Conservation (phyloP, 1,139 yeast species). For the Yamadazyma mexicana region DNA sequence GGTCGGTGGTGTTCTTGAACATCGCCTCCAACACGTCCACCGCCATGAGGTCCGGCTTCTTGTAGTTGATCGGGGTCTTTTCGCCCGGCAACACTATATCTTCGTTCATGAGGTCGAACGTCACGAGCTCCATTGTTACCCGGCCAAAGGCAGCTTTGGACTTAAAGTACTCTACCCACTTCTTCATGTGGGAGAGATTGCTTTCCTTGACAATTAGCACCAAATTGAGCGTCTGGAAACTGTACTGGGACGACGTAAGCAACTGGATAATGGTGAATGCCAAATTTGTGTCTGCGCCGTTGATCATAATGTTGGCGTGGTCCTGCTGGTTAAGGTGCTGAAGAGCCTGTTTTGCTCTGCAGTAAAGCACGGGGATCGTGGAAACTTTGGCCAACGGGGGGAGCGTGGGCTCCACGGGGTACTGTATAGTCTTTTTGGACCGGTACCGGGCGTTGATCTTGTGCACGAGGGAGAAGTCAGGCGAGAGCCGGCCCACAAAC, state of each 20-base stretch:
- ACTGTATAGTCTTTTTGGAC: constrained; percentile 6
- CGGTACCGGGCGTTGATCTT: constrained; percentile 1
- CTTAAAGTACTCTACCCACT: constrained; percentile 23
- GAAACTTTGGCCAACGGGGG: constrained; percentile 38
- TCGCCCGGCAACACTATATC: constrained; percentile 42
- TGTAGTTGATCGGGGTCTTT: constrained; percentile 32
- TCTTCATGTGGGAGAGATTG: constrained; percentile 21
- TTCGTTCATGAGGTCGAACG: constrained; percentile 37
- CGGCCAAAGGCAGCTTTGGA: constrained; percentile 21
- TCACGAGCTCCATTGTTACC: constrained; percentile 26
- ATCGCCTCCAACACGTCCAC: constrained; percentile 39
- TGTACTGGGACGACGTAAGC: constrained; percentile 26
- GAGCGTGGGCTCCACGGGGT: constrained; percentile 12
- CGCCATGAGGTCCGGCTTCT: constrained; percentile 43
- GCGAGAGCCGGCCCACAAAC: background rate
- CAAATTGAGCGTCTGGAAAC: constrained; percentile 26
- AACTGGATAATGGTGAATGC: constrained; percentile 40
- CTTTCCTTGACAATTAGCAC: constrained; percentile 35
- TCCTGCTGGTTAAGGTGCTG: constrained; percentile 21
- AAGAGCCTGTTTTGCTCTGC: constrained; percentile 41
- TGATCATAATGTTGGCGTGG: constrained; percentile 35
- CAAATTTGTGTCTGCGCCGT: constrained; percentile 46
- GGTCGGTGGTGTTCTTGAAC: constrained; percentile 22
- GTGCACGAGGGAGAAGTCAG: background rate
- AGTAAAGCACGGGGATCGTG: constrained; percentile 37